phyloP scores from a whole-genome alignment of 2,329 filamentous ascomycete species.

The Pseudogymnoascus pannorum region DNA sequence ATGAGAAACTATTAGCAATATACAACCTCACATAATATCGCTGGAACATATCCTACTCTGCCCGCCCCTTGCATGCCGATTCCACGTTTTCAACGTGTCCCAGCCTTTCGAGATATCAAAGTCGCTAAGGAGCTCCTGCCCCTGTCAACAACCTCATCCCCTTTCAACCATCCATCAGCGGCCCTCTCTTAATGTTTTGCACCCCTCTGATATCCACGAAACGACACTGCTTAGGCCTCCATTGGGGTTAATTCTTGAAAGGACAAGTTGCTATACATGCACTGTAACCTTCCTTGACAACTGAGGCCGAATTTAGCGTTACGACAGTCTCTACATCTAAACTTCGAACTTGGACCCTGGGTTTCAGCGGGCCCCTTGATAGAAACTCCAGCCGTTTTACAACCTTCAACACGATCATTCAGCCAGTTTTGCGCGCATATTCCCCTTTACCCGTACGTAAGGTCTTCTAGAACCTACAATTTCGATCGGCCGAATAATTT shows the following conservation, averaged over 20 bases:
- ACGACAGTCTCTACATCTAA: slow-evolving; percentile 5
- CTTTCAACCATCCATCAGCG: neutral
- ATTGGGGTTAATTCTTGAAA: neutral
- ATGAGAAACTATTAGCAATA: neutral
- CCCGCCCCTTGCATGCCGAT: neutral
- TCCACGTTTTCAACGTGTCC: slow-evolving; percentile 3
- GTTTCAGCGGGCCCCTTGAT: slow-evolving; percentile 7
- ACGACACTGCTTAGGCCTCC: neutral
- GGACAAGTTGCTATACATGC: neutral
- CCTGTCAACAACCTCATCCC: slow-evolving; percentile 8
- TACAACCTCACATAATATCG: neutral
- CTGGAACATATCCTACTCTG: neutral
- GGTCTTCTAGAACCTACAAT: slow-evolving; percentile 1
- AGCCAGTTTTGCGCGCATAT: slow-evolving; percentile 1
- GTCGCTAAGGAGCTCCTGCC: slow-evolving; percentile 4
- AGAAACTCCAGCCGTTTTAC: slow-evolving; percentile 1
- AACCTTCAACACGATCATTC: slow-evolving; percentile 7
- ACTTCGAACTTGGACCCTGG: slow-evolving; percentile 2
- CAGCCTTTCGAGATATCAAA: slow-evolving; percentile 4
- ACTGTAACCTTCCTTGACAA: neutral
- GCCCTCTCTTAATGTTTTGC: neutral
- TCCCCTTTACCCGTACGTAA: neutral
- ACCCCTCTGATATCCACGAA: neutral
- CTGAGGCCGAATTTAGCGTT: neutral
- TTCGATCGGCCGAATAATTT: neutral